These are phyloP conservation scores for Dictyostelium intermedium DNA, from an alignment of 78 protist genomes.

Conservation along the genomic window DNA sequence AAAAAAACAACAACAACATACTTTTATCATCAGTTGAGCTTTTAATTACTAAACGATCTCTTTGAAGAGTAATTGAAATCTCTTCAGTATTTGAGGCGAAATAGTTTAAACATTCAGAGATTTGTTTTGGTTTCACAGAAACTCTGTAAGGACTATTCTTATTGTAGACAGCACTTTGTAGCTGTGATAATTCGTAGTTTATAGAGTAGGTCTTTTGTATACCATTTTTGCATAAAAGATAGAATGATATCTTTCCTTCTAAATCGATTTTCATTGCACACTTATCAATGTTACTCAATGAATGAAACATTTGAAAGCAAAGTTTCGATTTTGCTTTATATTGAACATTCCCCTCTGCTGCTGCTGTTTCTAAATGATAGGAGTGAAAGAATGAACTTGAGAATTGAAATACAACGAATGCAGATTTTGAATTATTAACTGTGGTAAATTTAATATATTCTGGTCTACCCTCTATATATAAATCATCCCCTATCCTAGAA, in stretches of 20 bases:
- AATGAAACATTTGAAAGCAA: conserved; percentile 49
- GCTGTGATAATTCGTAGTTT: conserved; percentile 7
- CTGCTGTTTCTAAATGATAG: background rate
- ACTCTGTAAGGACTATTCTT: background rate
- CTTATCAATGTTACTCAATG: conserved; percentile 20
- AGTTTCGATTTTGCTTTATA: conserved; percentile 26
- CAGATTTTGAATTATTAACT: conserved; percentile 24
- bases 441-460: conserved; percentile 54
- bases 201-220: conserved; percentile 23
- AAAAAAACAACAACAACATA: background rate
- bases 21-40: conserved; percentile 29
- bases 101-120: background rate
- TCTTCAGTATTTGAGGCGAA: conserved; percentile 18
- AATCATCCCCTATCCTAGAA: conserved; percentile 41
- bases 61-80: background rate
- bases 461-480: conserved; percentile 6
- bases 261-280: background rate
- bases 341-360: background rate
- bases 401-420: conserved; percentile 15
- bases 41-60: conserved; percentile 33
- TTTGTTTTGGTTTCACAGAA: conserved; percentile 1
- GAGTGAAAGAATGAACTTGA: background rate
- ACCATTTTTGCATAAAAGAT: conserved; percentile 9
- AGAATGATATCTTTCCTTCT: background rate
- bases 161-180: background rate